These are phyloP conservation scores for Candida glucosophila DNA, from an alignment of 1,139 yeast genomes.

Conservation along the genomic window DNA sequence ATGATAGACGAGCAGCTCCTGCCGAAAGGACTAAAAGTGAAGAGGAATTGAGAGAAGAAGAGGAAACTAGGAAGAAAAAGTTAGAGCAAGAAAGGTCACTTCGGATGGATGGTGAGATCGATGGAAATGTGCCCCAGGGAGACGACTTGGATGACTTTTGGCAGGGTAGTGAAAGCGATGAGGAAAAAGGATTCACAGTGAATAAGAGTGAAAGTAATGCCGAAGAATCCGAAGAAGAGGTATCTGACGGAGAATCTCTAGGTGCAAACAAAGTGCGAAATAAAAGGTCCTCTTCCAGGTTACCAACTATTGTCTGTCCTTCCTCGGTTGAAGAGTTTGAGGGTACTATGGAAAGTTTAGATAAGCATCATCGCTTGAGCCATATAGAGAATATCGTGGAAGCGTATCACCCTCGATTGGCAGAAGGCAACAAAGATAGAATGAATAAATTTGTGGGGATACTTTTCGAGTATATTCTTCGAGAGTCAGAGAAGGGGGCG, in stretches of 20 bases:
- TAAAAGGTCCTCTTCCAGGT: neutral
- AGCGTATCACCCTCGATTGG: slow-evolving; percentile 66
- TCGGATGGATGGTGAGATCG: slow-evolving; percentile 72
- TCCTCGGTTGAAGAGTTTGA: slow-evolving; percentile 43
- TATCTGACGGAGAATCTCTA: slow-evolving; percentile 3
- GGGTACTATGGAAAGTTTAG: slow-evolving; percentile 22
- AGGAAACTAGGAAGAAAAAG: slow-evolving; percentile 54
- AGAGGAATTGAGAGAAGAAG: slow-evolving; percentile 70
- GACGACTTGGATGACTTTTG: slow-evolving; percentile 64
- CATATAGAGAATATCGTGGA: slow-evolving; percentile 50
- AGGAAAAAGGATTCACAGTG: too few relatives aligned
- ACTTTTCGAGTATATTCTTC: slow-evolving; percentile 54
- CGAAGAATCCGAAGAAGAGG: slow-evolving; percentile 9
- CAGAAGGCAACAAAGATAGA: slow-evolving; percentile 74
- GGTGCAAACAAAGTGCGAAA: slow-evolving; percentile 7
- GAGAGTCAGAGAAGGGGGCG: slow-evolving; percentile 22
- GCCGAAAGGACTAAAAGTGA: slow-evolving; percentile 91
- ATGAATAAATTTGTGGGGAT: slow-evolving; percentile 58
- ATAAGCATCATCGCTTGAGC: slow-evolving; percentile 17
- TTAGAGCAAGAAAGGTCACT: slow-evolving; percentile 69
- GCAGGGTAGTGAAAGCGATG: slow-evolving; percentile 47
- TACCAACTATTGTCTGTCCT: slow-evolving; percentile 60
- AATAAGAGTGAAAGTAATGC: slow-evolving; percentile 9
- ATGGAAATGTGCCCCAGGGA: slow-evolving; percentile 47
- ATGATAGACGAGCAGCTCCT: slow-evolving; percentile 90